Percentiles rank a stretch among this genome's conserved stretches.
phyloP scores from a whole-genome alignment of 352 stramenopile species.

The Globisporangium alternatum region DNA sequence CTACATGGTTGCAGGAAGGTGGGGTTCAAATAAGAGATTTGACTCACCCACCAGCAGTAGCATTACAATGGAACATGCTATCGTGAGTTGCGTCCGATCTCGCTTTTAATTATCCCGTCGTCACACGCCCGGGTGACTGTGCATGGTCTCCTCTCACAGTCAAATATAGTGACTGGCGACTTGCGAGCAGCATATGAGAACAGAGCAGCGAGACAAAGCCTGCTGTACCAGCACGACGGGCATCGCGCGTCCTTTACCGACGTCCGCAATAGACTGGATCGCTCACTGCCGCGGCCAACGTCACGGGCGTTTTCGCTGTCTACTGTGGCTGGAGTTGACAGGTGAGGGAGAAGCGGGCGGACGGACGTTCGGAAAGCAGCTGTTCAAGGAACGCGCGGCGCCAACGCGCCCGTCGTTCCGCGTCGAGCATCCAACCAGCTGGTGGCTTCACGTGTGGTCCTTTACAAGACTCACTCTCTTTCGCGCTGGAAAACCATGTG shows the following conservation, averaged over 20 bases:
- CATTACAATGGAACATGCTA: constrained; percentile 2
- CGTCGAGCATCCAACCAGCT: constrained; percentile 13
- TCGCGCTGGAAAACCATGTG: constrained; percentile 17
- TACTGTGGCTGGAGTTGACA: not conserved
- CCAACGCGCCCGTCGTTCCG: not conserved
- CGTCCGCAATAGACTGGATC: constrained; percentile 1
- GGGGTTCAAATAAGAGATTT: not conserved
- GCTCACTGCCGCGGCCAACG: too few species aligned
- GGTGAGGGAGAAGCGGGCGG: not conserved
- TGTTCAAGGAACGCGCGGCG: constrained; percentile 12
- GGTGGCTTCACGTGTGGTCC: constrained; percentile 2
- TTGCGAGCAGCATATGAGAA: not conserved
- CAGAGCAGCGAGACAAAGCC: not conserved
- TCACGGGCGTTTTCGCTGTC: not conserved
- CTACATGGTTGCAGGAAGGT: not conserved
- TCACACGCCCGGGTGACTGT: not conserved
- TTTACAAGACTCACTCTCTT: constrained; percentile 12
- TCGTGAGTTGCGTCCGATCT: not conserved
- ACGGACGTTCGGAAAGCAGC: constrained; percentile 11
- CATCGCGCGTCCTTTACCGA: not conserved
- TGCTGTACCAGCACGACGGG: not conserved
- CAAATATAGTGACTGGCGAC: not conserved
- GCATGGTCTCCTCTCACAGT: not conserved
- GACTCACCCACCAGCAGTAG: not conserved
- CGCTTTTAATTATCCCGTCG: not conserved